Percentiles rank a stretch among this genome's conserved stretches.
Evolutionary conservation across 306 rosid species (phyloP).

Genomic region (Crotalaria pallida): DNA sequence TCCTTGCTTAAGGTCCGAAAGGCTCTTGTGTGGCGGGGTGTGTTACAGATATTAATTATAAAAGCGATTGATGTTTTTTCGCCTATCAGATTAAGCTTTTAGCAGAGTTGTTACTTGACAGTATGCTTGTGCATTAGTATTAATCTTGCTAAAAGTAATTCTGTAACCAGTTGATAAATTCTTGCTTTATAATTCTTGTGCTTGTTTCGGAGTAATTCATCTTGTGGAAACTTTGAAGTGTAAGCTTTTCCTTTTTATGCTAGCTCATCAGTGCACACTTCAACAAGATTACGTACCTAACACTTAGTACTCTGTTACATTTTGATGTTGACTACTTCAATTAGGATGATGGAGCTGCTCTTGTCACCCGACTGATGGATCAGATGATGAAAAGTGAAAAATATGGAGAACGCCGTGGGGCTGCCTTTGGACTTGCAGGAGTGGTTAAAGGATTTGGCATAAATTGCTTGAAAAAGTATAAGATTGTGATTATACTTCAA

Average conservation of each 20-base stretch:
- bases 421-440: conserved; percentile 98
- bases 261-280: background rate
- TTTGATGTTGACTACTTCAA: conserved; percentile 18
- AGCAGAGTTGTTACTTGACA: background rate
- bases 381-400: conserved; percentile 85
- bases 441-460: conserved; percentile 91
- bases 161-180: background rate
- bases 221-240: background rate
- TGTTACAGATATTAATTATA: background rate
- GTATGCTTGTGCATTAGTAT: background rate
- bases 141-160: background rate
- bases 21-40: background rate
- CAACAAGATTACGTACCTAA: background rate
- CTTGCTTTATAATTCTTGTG: conserved; percentile 8
- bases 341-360: conserved; percentile 81
- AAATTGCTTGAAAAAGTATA: conserved; percentile 74
- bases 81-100: background rate
- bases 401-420: conserved; percentile 97
- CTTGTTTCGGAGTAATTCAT: conserved; percentile 14
- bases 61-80: no score
- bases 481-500: conserved; percentile 59
- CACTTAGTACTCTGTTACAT: background rate
- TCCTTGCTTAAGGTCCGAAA: background rate
- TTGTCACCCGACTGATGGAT: conserved; percentile 74
- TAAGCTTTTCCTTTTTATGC: background rate